A percentile compares a stretch with the other conserved stretches of the same genome.
Evolutionary conservation across 441 rosid species (phyloP).

Genomic region (Pelargonium myrrhifolium): DNA sequence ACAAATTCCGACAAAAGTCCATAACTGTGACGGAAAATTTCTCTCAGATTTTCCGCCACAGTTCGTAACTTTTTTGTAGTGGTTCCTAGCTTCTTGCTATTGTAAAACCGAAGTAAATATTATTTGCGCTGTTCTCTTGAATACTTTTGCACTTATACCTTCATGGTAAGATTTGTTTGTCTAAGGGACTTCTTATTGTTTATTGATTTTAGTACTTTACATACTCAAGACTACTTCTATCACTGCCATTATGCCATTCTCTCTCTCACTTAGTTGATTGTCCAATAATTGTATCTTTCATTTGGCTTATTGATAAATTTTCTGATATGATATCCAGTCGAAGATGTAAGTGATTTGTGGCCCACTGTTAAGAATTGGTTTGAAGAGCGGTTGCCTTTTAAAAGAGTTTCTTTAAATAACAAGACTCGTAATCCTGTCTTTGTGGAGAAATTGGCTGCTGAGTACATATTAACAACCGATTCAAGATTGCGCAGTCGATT

Average conservation of each 20-base stretch:
- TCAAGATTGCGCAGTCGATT: conserved; percentile 87
- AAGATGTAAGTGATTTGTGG: conserved; percentile 95
- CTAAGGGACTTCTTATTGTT: neutral
- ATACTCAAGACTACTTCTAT: no score
- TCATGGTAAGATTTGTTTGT: neutral
- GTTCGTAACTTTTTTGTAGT: no score
- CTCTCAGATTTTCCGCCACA: no score
- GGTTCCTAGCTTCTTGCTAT: no score
- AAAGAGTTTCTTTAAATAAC: conserved; percentile 70
- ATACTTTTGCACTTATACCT: neutral
- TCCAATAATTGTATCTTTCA: neutral
- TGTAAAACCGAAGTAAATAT: neutral
- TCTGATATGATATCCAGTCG: conserved; percentile 44
- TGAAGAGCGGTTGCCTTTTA: conserved; percentile 64
- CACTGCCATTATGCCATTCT: no score
- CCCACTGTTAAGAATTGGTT: conserved; percentile 63
- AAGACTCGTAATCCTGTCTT: conserved; percentile 76
- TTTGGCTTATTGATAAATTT: conserved; percentile 5
- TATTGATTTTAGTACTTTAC: no score
- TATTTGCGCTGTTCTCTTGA: neutral
- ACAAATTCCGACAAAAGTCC: no score
- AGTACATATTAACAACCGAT: conserved; percentile 84
- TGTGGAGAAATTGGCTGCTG: conserved; percentile 72
- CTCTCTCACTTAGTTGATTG: neutral
- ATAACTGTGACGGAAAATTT: no score